Evolutionary conservation across 73 alveolate species (phyloP).

Genomic region (Paramecium octaurelia): DNA sequence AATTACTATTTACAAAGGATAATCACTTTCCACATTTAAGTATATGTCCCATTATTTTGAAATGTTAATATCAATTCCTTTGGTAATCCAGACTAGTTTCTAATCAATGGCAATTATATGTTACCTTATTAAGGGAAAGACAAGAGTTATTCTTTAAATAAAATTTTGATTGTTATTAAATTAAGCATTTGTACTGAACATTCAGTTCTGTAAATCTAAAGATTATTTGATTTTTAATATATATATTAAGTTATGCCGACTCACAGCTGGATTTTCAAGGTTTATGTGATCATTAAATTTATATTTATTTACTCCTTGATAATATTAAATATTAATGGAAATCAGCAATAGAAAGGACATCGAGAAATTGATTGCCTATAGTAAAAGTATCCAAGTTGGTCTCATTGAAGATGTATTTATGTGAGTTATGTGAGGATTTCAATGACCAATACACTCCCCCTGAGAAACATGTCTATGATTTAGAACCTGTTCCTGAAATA

Average conservation of each 20-base stretch:
- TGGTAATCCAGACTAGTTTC: no score
- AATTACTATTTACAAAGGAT: no score
- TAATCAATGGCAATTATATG: no score
- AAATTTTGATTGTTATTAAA: no score
- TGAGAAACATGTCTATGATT: not conserved
- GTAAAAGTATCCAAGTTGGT: not conserved
- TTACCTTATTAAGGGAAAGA: no score
- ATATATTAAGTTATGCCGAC: not conserved
- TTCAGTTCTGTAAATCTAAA: not conserved
- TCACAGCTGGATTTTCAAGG: not conserved
- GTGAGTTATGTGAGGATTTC: not conserved
- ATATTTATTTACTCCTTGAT: not conserved
- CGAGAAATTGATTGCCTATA: constrained; percentile 30
- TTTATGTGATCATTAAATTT: not conserved
- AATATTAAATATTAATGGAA: not conserved
- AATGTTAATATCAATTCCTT: no score
- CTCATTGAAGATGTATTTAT: not conserved
- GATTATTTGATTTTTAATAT: not conserved
- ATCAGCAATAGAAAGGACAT: constrained; percentile 34
- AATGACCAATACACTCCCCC: constrained; percentile 31
- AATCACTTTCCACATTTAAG: not conserved
- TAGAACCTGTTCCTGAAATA: not conserved
- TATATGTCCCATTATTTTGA: no score
- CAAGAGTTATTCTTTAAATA: no score
- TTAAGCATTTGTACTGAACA: not conserved